phyloP scores from a whole-genome alignment of 2,329 filamentous ascomycete species.

The Ascosphaera pollenicola region DNA sequence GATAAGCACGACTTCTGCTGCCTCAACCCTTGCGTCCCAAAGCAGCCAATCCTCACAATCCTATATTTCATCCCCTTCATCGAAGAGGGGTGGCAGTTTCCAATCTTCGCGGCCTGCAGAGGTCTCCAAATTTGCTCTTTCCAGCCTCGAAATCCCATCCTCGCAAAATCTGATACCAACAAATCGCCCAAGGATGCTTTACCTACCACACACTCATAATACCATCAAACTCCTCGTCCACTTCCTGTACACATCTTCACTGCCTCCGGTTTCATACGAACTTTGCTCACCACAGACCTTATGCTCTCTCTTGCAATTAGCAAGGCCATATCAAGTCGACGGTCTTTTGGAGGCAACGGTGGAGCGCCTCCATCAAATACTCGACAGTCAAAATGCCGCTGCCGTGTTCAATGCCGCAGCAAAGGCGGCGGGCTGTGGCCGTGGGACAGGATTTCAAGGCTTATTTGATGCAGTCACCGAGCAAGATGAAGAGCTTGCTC shows the following conservation, averaged over 20 bases:
- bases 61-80: slow-evolving; percentile 62
- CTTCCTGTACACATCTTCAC: slow-evolving; percentile 78
- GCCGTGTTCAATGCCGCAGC: slow-evolving; percentile 96
- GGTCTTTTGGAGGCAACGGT: slow-evolving; percentile 83
- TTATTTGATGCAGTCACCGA: too few species aligned
- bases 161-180: slow-evolving; percentile 30
- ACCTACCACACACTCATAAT: slow-evolving; percentile 75
- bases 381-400: slow-evolving; percentile 85
- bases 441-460: slow-evolving; percentile 44
- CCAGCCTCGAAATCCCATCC: slow-evolving; percentile 30
- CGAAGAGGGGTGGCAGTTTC: slow-evolving; percentile 17
- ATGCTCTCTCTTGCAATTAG: slow-evolving; percentile 82
- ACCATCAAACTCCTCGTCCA: slow-evolving; percentile 80
- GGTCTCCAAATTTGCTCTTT: slow-evolving; percentile 2
- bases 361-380: slow-evolving; percentile 65
- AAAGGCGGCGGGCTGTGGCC: slow-evolving; percentile 87
- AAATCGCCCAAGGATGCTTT: slow-evolving; percentile 63
- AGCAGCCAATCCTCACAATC: slow-evolving; percentile 49
- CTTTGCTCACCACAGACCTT: slow-evolving; percentile 89
- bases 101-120: slow-evolving; percentile 10
- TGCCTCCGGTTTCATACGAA: slow-evolving; percentile 52
- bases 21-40: slow-evolving; percentile 37
- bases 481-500: too few species aligned
- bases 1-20: slow-evolving; percentile 45
- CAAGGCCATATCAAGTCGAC: slow-evolving; percentile 80